Percentiles rank a stretch among this genome's conserved stretches.
Evolutionary conservation across 257 asterid species (phyloP).

Genomic region (Primulina eburnea): DNA sequence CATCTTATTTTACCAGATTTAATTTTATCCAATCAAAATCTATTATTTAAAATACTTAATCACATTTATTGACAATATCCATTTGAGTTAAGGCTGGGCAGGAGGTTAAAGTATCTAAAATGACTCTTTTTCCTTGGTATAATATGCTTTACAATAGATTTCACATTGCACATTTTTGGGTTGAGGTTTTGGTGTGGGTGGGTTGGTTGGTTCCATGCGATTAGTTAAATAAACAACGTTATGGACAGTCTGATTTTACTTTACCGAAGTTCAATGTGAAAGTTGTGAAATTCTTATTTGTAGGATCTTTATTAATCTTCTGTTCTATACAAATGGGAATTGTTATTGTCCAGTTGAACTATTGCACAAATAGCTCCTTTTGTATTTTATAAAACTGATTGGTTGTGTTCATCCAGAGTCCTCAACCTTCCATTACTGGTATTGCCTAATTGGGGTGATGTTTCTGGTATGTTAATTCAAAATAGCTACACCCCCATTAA

Average conservation of each 20-base stretch:
- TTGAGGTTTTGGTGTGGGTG: constrained; percentile 7
- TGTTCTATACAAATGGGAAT: constrained; percentile 2
- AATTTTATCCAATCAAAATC: too few relatives aligned
- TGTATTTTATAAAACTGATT: neutral
- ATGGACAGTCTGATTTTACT: neutral
- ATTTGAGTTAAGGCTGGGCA: too few relatives aligned
- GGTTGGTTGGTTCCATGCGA: constrained; percentile 10
- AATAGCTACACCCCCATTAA: neutral
- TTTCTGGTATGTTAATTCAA: neutral
- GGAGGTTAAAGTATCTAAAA: too few relatives aligned
- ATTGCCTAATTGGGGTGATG: constrained; percentile 5
- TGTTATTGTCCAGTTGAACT: neutral
- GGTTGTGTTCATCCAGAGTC: neutral
- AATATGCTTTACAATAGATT: too few relatives aligned
- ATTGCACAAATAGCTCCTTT: too few relatives aligned
- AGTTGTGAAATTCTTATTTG: constrained; percentile 12
- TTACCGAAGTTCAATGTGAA: constrained; percentile 1
- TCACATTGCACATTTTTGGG: too few relatives aligned
- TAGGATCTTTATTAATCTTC: neutral
- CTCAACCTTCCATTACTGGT: constrained; percentile 6
- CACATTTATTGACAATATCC: too few relatives aligned
- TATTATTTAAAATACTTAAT: too few relatives aligned
- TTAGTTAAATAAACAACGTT: constrained; percentile 3
- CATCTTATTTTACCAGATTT: too few relatives aligned
- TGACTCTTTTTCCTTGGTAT: too few relatives aligned